Evolutionary conservation across 1,139 yeast species (phyloP), one percentile per base, ranked within the genome.

Genomic region (Pichia sp.): DNA sequence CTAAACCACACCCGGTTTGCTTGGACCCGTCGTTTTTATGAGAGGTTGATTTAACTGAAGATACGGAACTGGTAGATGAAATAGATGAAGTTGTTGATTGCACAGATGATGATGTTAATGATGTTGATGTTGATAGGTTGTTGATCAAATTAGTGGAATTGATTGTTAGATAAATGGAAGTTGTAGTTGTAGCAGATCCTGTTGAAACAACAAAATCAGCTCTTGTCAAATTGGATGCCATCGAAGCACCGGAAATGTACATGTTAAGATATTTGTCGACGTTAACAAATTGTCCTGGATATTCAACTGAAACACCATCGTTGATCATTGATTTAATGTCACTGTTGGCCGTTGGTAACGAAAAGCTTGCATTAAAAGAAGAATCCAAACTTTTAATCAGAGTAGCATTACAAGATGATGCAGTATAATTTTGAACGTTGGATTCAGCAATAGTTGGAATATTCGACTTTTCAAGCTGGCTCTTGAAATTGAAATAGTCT

Each of bases 401-500:
- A 45, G 69, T 66, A 48, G 75, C 64, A 39, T 84, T 80, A 57
- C 86, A 84, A 48, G 65, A 67, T 44, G 77, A 74, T 29, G 79
- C 63, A 4, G 56, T 52, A 29, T 53, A 45, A 35, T 64, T 64
- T 5, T 60, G 59, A 44, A 78, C 71, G 47, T 69, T 66, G 16
- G 64, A 52, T 57, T 68, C 69, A 5, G 54, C 55, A 27, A 68
- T 66, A 10, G 51, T 46, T 37, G 72, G 68, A 45, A 74, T 66
- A 40, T 66, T 55, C 26, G 66, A 60, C 29, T 59, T 53, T 23
- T 39, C 46, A 58, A 73, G 72, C 55, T 78, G 75, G 11, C 64
- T 49, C 62, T 75, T 67, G 57, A 83, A 71, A 56, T 81, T 75
- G 50, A 62, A 65, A 63, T 68, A 84, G 61, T 85, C 95, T 8